These are phyloP conservation scores for Yamadazyma oceani DNA, from an alignment of 1,139 yeast species.

Conservation along the genomic window DNA sequence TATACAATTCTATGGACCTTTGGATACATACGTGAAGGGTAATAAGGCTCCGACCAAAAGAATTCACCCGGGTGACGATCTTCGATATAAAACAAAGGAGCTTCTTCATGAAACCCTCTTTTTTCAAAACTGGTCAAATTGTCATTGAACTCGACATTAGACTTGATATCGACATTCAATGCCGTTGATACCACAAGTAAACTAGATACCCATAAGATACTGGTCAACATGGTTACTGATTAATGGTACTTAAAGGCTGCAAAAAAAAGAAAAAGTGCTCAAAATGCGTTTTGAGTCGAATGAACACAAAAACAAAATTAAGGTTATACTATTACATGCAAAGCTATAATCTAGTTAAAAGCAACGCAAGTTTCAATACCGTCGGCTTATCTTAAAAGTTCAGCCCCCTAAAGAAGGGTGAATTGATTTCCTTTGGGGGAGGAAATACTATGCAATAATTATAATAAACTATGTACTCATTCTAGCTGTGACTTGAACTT, in stretches of 20 bases:
- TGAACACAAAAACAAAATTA: not conserved
- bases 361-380: too few relatives aligned
- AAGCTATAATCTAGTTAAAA: too few relatives aligned
- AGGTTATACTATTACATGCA: not conserved
- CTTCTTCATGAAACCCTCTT: constrained; percentile 38
- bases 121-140: constrained; percentile 18
- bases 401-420: too few relatives aligned
- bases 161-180: constrained; percentile 6
- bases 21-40: constrained; percentile 36
- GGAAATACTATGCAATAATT: too few relatives aligned
- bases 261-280: constrained; percentile 5
- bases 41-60: constrained; percentile 30
- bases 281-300: constrained; percentile 2
- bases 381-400: too few relatives aligned
- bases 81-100: constrained; percentile 29
- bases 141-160: constrained; percentile 4
- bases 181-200: not conserved
- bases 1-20: too few relatives aligned
- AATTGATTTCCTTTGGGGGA: too few relatives aligned
- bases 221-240: not conserved
- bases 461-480: constrained; percentile 38
- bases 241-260: constrained; percentile 4
- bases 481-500: constrained; percentile 47
- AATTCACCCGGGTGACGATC: constrained; percentile 28
- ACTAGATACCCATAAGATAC: not conserved